Base-by-base conservation (phyloP, 1,284 basidiomycete species). In the Ganoderma lucidum region DNA sequence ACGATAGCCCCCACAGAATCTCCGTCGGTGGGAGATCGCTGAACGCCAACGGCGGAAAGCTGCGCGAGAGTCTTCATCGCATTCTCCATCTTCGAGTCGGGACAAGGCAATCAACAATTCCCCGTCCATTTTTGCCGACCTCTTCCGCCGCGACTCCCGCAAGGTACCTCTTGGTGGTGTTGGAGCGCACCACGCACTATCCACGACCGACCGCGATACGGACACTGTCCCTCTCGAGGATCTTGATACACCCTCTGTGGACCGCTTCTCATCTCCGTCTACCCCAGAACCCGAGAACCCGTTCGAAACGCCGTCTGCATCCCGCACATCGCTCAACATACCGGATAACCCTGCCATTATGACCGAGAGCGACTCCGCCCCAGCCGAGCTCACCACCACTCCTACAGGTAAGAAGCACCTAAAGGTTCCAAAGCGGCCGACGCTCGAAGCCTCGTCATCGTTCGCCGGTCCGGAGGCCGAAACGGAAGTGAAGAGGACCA, bases 11-110 rank as follows among this genome's bases (percentile, higher is more conserved):
- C 15, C 56, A 35, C 64, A 94, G 93, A 94, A 88, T 70, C 83
- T 94, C 28, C 84, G 85, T 69, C 86, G 86, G 53, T 94, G 92
- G 93, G 93, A 94, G 73, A 79, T 87, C 58, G 87, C 87, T 44
- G 93, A 94, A 77, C 86, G 90, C 42, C 87, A 88, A 74, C 85
- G 91, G 70, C 86, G 91, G 80, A 91, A 87, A 79, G 82, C 83
- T n/a, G 86, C 84, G 4, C 86, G 91, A 62, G 88, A 87, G 65
- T 88, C 89, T 0, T 68, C 73, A 45, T 73, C 75, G 9, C 70
- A 88, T 0, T 66, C 14, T 70, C 78, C 6, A 64, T 59, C 48
- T 6, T 55, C 42, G 42, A 61, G 12, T 72, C 74, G 4, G 67
- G 77, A 19, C 28, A 51, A 15, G 15, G 32, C 30, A 45, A 30